Conservation (phyloP, 352 stramenopile species). For the Pythium phragmiticola region DNA sequence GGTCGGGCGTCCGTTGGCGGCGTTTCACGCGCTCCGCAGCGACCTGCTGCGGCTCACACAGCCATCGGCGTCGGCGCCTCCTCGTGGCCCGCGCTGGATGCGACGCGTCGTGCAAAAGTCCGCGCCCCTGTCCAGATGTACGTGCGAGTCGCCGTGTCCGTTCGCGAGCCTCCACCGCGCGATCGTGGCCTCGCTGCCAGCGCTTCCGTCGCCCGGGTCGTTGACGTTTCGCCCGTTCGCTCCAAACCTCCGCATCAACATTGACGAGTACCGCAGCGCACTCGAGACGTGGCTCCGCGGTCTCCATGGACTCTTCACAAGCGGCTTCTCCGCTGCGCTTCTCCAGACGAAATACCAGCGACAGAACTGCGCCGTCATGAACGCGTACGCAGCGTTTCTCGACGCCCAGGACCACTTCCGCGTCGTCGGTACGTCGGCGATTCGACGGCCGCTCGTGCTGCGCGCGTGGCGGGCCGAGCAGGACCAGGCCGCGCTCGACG, state of each 20-base stretch:
- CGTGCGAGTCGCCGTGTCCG: slow-evolving; percentile 39
- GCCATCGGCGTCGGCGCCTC: neutral
- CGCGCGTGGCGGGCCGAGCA: slow-evolving; percentile 44
- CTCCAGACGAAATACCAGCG: slow-evolving; percentile 43
- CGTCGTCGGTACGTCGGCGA: slow-evolving; percentile 15
- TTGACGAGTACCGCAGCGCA: slow-evolving; percentile 32
- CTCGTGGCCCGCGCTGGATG: slow-evolving; percentile 21
- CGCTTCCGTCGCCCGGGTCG: slow-evolving; percentile 33
- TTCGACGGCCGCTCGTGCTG: slow-evolving; percentile 47
- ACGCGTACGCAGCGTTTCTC: slow-evolving; percentile 53
- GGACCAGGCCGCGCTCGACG: slow-evolving; percentile 14
- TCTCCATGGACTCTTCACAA: slow-evolving; percentile 44
- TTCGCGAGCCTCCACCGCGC: slow-evolving; percentile 44
- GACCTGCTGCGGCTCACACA: slow-evolving; percentile 30
- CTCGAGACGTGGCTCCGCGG: slow-evolving; percentile 43
- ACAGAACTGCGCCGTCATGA: slow-evolving; percentile 39
- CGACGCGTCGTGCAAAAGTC: slow-evolving; percentile 20
- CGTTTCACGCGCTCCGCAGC: slow-evolving; percentile 63
- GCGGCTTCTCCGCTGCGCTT: slow-evolving; percentile 29
- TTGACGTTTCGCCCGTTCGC: slow-evolving; percentile 27
- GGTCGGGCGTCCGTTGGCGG: slow-evolving; percentile 32
- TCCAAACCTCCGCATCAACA: neutral
- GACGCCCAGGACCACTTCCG: slow-evolving; percentile 50
- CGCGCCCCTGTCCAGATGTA: slow-evolving; percentile 23
- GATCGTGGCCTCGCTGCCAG: slow-evolving; percentile 33